phyloP scores from a whole-genome alignment of 352 stramenopile species.

The Aphanomyces cochlioides region DNA sequence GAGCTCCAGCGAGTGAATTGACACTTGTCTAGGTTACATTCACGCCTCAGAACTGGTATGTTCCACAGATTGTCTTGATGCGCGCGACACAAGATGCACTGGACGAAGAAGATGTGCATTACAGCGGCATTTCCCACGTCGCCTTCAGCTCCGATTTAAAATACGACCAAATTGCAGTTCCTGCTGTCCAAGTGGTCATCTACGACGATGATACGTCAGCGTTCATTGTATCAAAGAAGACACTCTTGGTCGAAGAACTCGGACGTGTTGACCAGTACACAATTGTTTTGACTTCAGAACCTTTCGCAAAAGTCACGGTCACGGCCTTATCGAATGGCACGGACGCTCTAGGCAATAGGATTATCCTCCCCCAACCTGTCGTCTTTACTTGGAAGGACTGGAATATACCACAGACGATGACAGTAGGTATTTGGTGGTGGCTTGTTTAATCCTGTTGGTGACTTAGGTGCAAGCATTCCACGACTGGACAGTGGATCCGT shows the following conservation, averaged over 20 bases:
- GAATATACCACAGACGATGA: slow-evolving; percentile 55
- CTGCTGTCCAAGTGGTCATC: slow-evolving; percentile 58
- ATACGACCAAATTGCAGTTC: slow-evolving; percentile 58
- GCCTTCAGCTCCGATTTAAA: slow-evolving; percentile 64
- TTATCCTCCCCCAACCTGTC: slow-evolving; percentile 37
- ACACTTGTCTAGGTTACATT: slow-evolving; percentile 48
- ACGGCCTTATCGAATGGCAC: slow-evolving; percentile 43
- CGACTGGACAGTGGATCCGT: slow-evolving; percentile 43
- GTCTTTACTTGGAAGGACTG: slow-evolving; percentile 68
- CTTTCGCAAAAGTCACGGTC: slow-evolving; percentile 63
- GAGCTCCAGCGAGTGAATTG: not conserved
- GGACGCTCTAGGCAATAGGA: slow-evolving; percentile 44
- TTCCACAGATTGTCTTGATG: slow-evolving; percentile 52
- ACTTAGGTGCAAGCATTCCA: slow-evolving; percentile 47
- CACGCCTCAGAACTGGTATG: slow-evolving; percentile 58
- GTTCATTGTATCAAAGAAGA: slow-evolving; percentile 45
- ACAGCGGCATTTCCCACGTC: slow-evolving; percentile 63
- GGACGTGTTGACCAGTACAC: slow-evolving; percentile 46
- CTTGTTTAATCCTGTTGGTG: not conserved
- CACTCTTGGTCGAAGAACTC: slow-evolving; percentile 46
- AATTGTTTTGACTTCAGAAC: slow-evolving; percentile 54
- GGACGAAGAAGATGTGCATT: slow-evolving; percentile 61
- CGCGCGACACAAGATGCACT: slow-evolving; percentile 59
- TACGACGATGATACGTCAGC: slow-evolving; percentile 59
- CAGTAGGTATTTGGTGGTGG: slow-evolving; percentile 17